Percentiles rank a stretch among this genome's conserved stretches.
These are phyloP conservation scores for Prosopis cineraria DNA, from an alignment of 306 rosid species.

Conservation along the genomic window DNA sequence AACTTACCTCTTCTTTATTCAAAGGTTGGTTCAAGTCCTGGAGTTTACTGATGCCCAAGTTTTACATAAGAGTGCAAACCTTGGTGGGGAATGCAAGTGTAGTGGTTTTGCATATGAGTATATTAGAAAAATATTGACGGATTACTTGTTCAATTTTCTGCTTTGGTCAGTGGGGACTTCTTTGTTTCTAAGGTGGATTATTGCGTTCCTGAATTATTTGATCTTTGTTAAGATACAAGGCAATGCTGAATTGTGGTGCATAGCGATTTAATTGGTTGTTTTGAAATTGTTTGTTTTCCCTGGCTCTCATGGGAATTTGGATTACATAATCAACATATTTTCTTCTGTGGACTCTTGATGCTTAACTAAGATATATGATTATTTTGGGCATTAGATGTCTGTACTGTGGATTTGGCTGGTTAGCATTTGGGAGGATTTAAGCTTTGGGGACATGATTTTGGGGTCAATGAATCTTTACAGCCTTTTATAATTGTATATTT, in stretches of 20 bases:
- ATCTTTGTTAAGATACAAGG: too few species aligned
- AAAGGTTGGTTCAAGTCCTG: conserved; percentile 72
- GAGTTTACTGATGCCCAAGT: conserved; percentile 52
- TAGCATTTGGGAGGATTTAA: conserved; percentile 67
- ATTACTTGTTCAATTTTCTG: too few species aligned
- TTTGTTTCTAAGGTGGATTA: too few species aligned
- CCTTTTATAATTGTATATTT: conserved; percentile 66
- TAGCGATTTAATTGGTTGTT: too few species aligned
- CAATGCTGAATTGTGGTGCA: too few species aligned
- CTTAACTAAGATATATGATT: conserved; percentile 27
- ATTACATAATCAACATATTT: conserved; percentile 4
- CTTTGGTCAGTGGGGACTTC: too few species aligned
- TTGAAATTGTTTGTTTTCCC: too few species aligned
- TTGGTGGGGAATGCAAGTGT: conserved; percentile 67
- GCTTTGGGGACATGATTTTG: conserved; percentile 88
- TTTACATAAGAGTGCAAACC: conserved; percentile 50
- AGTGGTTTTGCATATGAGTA: background rate
- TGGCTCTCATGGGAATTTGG: too few species aligned
- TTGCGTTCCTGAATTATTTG: too few species aligned
- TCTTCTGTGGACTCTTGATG: background rate
- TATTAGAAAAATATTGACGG: background rate
- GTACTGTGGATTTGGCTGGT: conserved; percentile 74
- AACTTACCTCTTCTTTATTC: background rate
- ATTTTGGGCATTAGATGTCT: conserved; percentile 54
- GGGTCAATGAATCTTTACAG: conserved; percentile 80